Percentiles rank a stretch among this genome's conserved stretches.
Conservation (phyloP, 2,329 filamentous ascomycete species). For the Furcasterigmium sp. region DNA sequence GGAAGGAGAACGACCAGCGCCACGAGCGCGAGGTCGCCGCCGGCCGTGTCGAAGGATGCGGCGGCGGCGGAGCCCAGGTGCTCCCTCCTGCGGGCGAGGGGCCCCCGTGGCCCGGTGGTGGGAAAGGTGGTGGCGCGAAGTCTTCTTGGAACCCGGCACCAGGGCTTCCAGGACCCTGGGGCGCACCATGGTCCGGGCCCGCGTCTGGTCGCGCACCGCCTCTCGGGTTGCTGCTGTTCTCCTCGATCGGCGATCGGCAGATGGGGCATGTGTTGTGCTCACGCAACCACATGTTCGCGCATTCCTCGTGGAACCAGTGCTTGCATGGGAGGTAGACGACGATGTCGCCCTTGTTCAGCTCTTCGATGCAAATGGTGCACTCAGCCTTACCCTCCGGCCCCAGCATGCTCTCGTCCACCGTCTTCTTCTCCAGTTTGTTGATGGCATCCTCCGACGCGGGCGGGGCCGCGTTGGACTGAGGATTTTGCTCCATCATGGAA, state of each 20-base stretch:
- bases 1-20: conserved; percentile 3
- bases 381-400: conserved; percentile 64
- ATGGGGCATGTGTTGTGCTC: conserved; percentile 93
- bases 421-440: conserved; percentile 63
- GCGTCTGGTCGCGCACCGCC: conserved; percentile 5
- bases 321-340: conserved; percentile 78
- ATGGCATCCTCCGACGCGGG: conserved; percentile 77
- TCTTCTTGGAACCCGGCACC: background rate
- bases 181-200: conserved; percentile 3
- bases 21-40: background rate
- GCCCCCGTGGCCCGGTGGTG: background rate
- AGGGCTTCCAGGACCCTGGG: background rate
- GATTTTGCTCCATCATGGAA: conserved; percentile 79
- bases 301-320: conserved; percentile 89
- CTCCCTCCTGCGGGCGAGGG: background rate
- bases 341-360: conserved; percentile 66
- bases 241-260: conserved; percentile 58
- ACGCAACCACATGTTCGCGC: conserved; percentile 76
- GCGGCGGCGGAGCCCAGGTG: background rate
- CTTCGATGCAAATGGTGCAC: conserved; percentile 94
- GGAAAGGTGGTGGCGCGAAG: background rate
- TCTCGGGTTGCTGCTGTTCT: conserved; percentile 13
- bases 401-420: conserved; percentile 66
- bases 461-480: conserved; percentile 70
- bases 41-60: background rate